These are phyloP conservation scores for Colletotrichum costaricense DNA, from an alignment of 2,329 filamentous ascomycete genomes.

Conservation along the genomic window DNA sequence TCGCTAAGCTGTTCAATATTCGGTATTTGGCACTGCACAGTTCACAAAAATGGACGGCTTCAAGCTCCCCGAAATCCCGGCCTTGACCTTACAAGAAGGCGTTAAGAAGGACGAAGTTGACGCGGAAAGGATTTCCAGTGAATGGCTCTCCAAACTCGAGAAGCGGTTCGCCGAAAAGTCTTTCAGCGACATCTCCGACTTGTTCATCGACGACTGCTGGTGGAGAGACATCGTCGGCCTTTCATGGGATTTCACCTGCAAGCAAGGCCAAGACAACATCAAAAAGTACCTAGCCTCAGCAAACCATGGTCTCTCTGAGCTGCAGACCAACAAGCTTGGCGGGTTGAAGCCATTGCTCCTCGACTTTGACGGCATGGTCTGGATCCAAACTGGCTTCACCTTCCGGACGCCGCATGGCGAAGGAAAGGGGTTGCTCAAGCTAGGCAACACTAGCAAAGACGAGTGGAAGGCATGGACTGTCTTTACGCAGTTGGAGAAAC, in stretches of 20 bases:
- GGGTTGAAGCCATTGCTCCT: conserved; percentile 33
- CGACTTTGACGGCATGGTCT: conserved; percentile 33
- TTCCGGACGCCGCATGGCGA: conserved; percentile 37
- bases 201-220: conserved; percentile 43
- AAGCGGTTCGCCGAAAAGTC: conserved; percentile 7
- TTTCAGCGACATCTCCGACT: conserved; percentile 21
- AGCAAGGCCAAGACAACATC: conserved; percentile 37
- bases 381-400: conserved; percentile 37
- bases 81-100: conserved; percentile 1
- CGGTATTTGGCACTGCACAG: not conserved
- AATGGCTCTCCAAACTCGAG: conserved; percentile 19
- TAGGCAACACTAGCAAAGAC: conserved; percentile 29
- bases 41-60: conserved; percentile 18
- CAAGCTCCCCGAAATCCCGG: not conserved
- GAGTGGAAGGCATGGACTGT: conserved; percentile 42
- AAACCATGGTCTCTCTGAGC: conserved; percentile 5
- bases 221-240: conserved; percentile 43
- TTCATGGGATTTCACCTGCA: conserved; percentile 44
- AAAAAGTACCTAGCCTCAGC: conserved; percentile 26
- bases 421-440: conserved; percentile 38
- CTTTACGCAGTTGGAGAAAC: conserved; percentile 41
- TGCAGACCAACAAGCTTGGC: conserved; percentile 22
- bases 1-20: not conserved
- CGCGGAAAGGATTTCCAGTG: not conserved
- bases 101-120: conserved; percentile 9